Evolutionary conservation across 1,284 basidiomycete species (phyloP).

Genomic region (Serendipita sp.): DNA sequence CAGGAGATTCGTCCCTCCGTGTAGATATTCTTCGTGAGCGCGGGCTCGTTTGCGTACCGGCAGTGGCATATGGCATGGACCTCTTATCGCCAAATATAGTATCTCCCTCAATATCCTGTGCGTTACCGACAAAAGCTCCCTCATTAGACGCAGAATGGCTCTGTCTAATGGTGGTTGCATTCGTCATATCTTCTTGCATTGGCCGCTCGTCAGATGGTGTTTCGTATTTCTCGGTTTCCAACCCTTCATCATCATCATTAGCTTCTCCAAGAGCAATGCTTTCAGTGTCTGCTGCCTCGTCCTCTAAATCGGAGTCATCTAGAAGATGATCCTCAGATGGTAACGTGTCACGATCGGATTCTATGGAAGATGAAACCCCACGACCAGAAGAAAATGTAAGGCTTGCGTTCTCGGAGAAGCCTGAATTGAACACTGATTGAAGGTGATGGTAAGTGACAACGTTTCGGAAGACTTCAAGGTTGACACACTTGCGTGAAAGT

Average conservation of each 20-base stretch:
- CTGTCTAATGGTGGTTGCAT: no score
- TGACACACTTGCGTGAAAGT: slow-evolving; percentile 51
- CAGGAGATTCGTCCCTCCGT: no score
- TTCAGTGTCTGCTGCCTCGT: slow-evolving; percentile 6
- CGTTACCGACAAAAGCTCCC: no score
- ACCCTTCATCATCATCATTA: slow-evolving; percentile 31
- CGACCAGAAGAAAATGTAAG: slow-evolving; percentile 18
- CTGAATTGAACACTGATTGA: slow-evolving; percentile 49
- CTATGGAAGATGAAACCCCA: slow-evolving; percentile 10
- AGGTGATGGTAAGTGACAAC: neutral
- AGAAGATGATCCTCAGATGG: slow-evolving; percentile 8
- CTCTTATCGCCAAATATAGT: no score
- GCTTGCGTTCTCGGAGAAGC: slow-evolving; percentile 29
- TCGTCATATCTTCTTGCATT: no score
- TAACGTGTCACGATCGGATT: slow-evolving; percentile 17
- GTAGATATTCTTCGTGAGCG: no score
- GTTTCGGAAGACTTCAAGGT: neutral
- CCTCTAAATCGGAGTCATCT: slow-evolving; percentile 12
- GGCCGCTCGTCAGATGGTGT: slow-evolving; percentile 15
- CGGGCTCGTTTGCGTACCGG: no score
- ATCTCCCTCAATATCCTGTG: no score
- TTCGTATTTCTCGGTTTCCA: slow-evolving; percentile 18
- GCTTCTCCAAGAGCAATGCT: slow-evolving; percentile 21
- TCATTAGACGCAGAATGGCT: no score
- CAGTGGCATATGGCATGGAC: no score